Base-by-base conservation (phyloP, 2,329 filamentous ascomycete genomes). In the Zalaria obscura region DNA sequence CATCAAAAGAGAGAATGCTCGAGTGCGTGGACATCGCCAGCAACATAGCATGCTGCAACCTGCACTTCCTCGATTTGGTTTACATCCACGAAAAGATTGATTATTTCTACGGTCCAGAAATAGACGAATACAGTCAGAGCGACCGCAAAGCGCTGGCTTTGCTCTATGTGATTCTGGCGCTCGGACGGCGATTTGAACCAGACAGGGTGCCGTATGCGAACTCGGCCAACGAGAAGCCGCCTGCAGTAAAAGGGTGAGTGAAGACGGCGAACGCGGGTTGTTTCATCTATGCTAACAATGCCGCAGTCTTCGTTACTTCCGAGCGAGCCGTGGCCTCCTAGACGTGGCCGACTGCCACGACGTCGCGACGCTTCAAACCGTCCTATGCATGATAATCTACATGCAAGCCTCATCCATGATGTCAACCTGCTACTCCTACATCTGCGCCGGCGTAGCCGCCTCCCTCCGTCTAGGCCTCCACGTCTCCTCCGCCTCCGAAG, bases 301-400 rank as follows among this genome's bases (percentile, higher is more conserved):
- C 4, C 5, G 3, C 33, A 51, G 49, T 8, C 26, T 48, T 5
- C 43, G 43, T 11, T 52, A 48, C 36, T 52, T 50, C 32, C 40
- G 42, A 26, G 48, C 50, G 4, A 43, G 43, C 27, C 38, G 47
- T 25, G 38, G 42, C 4, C 39, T 52, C 9, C 39, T 54, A 9
- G 53, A 55, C 32, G 44, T 47, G 18, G 47, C 48, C 4, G 47
- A 52, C 29, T 50, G 48, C 39, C 47, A 48, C 10, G 47, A 53
- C 36, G 37, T 55, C 4, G 40, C 38, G 8, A 50, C 53, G 3
- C 37, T 55, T 26, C 50, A 50, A 29, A 45, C 52, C 7, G 40
- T 55, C 2, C 41, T 55, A 4, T 50, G 49, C 43, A 50, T 55
- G 44, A 47, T 50, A n/a, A 33, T 50, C 5, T 55, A 55, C 40